A percentile compares a stretch with the other conserved stretches of the same genome.
Evolutionary conservation across 192 early-diverging fungal species (phyloP).

Genomic region (Backusella tarrabulga): DNA sequence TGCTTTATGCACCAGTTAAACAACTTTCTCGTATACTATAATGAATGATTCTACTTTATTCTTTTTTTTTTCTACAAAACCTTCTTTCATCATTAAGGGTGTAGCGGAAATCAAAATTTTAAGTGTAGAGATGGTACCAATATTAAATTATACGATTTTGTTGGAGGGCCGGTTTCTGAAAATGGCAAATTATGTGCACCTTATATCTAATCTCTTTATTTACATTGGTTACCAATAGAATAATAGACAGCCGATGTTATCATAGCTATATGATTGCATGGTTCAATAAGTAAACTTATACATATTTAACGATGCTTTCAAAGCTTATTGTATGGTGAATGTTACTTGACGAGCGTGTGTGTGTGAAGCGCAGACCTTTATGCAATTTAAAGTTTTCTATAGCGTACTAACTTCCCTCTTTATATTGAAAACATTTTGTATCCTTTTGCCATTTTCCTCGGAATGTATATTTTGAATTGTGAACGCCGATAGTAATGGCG

Average conservation of each 20-base stretch:
- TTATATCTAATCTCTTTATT: neutral
- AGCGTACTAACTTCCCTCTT: neutral
- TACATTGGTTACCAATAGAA: neutral
- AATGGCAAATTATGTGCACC: neutral
- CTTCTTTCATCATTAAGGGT: neutral
- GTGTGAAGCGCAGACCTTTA: neutral
- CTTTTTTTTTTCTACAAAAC: neutral
- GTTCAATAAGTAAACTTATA: neutral
- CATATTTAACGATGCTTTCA: neutral
- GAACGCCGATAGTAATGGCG: neutral
- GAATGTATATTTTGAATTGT: neutral
- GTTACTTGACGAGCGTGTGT: neutral
- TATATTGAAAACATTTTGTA: too few relatives aligned
- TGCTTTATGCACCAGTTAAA: neutral
- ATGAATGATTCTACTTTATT: neutral
- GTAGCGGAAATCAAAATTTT: neutral
- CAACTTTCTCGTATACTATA: neutral
- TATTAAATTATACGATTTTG: neutral
- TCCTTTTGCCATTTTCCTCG: neutral
- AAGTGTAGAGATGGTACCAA: neutral
- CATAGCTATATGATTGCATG: neutral
- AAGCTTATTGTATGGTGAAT: neutral
- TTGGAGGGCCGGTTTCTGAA: neutral
- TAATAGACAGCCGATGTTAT: neutral
- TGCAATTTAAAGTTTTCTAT: neutral